Conservation (phyloP, 352 stramenopile genomes). For the Phytopythium aichiense region DNA sequence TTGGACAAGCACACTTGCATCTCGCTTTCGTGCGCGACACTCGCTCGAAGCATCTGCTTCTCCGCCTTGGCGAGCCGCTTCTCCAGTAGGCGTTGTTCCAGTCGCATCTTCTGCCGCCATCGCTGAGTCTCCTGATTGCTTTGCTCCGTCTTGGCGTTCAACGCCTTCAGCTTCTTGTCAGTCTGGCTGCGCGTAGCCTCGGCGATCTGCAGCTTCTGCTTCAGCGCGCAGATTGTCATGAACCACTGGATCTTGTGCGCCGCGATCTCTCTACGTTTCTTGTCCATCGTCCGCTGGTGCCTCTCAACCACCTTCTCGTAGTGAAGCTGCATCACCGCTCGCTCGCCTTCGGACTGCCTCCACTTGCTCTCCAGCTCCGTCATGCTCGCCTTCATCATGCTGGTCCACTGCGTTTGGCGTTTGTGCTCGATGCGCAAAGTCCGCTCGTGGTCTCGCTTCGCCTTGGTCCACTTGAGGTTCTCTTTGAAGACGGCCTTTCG, state of each 20-base stretch:
- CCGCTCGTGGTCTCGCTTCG: constrained; percentile 37
- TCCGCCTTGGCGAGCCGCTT: constrained; percentile 8
- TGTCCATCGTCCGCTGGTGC: constrained; percentile 20
- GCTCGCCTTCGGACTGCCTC: constrained; percentile 26
- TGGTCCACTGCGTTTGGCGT: constrained; percentile 23
- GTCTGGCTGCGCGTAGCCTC: constrained; percentile 16
- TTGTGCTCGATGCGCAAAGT: constrained; percentile 32
- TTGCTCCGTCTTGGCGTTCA: neutral
- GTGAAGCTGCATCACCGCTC: constrained; percentile 16
- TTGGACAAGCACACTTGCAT: constrained; percentile 14
- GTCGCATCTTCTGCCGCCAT: constrained; percentile 3
- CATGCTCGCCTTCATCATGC: constrained; percentile 27
- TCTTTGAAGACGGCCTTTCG: constrained; percentile 41
- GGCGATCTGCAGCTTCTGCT: constrained; percentile 19
- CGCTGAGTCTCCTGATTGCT: neutral
- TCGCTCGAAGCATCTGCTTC: constrained; percentile 1
- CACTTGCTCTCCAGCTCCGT: constrained; percentile 40
- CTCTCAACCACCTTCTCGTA: constrained; percentile 27
- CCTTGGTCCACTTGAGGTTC: constrained; percentile 39
- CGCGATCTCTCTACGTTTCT: constrained; percentile 20
- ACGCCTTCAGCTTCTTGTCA: constrained; percentile 11
- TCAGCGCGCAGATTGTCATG: constrained; percentile 22
- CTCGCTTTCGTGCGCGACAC: constrained; percentile 1
- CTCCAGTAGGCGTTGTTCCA: neutral
- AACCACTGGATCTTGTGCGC: constrained; percentile 39